Conservation (phyloP, 2,329 filamentous ascomycete species). For the Lasiodiplodia sp. region DNA sequence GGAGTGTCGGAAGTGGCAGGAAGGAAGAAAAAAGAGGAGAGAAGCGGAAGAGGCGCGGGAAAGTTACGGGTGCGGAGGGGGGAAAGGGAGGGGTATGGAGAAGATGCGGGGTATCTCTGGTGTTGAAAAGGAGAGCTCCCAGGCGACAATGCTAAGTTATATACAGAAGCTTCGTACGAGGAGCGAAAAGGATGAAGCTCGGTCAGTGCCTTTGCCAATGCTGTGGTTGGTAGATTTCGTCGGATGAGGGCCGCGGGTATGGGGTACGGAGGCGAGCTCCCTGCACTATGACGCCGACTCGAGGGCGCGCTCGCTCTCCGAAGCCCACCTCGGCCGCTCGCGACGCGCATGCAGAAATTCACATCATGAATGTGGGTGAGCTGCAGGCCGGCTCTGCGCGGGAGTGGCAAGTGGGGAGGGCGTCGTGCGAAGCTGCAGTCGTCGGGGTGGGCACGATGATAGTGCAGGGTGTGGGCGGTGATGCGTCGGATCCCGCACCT, state of each 20-base stretch:
- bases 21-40: background rate
- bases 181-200: background rate
- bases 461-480: background rate
- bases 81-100: background rate
- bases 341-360: too few species aligned
- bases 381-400: background rate
- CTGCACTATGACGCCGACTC: constrained; percentile 16
- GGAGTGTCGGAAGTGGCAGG: background rate
- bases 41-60: background rate
- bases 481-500: constrained; percentile 21
- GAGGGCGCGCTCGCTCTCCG: background rate
- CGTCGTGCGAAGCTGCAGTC: background rate
- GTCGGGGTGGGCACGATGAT: background rate
- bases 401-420: background rate
- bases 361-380: background rate
- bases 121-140: background rate
- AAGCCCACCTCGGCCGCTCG: background rate
- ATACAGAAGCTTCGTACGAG: constrained; percentile 20
- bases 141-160: background rate
- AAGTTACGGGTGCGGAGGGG: background rate
- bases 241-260: constrained; percentile 30
- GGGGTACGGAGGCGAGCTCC: constrained; percentile 10
- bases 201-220: constrained; percentile 11
- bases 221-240: constrained; percentile 3
- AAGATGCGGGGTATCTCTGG: constrained; percentile 12